These are phyloP conservation scores for Claviceps sp. DNA, from an alignment of 2,329 filamentous ascomycete species.

Conservation along the genomic window DNA sequence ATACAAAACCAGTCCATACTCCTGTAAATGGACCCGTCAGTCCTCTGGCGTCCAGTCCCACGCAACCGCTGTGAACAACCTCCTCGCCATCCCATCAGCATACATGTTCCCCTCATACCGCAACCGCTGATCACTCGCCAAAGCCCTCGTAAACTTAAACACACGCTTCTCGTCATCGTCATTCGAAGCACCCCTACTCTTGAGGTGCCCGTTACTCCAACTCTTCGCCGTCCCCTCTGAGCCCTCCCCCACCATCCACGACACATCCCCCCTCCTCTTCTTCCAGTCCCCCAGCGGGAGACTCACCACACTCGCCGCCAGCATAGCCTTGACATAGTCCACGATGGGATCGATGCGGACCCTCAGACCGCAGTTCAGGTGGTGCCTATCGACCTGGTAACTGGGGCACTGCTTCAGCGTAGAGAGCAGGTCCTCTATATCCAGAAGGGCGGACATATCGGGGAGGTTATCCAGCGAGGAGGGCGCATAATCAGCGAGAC, in stretches of 20 bases:
- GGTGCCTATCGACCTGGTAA: conserved; percentile 63
- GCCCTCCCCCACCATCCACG: conserved; percentile 24
- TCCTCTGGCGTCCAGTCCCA: conserved; percentile 48
- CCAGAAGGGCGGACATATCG: conserved; percentile 41
- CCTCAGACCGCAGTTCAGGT: conserved; percentile 59
- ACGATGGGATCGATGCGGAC: conserved; percentile 52
- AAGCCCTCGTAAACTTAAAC: conserved; percentile 38
- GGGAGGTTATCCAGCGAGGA: conserved; percentile 29
- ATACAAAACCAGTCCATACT: too few relatives aligned
- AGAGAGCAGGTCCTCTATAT: conserved; percentile 46
- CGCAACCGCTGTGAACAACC: conserved; percentile 39
- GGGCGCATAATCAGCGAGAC: conserved; percentile 42
- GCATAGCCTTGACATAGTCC: conserved; percentile 47
- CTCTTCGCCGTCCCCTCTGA: conserved; percentile 6
- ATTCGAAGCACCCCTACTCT: background rate
- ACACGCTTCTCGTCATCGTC: conserved; percentile 9
- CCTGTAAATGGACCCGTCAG: conserved; percentile 9
- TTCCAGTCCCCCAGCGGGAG: conserved; percentile 35
- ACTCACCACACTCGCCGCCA: conserved; percentile 32
- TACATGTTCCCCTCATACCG: conserved; percentile 35
- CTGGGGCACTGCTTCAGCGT: conserved; percentile 51
- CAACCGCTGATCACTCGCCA: conserved; percentile 37
- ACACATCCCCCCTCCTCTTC: conserved; percentile 22
- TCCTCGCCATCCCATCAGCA: conserved; percentile 35
- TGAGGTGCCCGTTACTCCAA: background rate